Conservation (phyloP, 768 basidiomycete species). For the Russula vinacea region DNA sequence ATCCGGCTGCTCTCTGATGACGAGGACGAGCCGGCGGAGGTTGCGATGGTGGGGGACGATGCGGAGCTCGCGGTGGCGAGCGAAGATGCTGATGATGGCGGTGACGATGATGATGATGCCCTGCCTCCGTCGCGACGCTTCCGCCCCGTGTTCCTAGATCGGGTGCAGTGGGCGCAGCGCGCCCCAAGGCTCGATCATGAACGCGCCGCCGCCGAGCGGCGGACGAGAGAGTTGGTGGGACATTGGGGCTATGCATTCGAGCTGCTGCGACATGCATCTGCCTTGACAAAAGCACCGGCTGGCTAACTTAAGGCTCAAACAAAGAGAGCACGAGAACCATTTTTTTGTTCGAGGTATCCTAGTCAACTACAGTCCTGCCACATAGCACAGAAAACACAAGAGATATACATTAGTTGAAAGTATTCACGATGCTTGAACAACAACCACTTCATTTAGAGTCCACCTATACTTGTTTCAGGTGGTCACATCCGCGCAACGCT, state of each 20-base stretch:
- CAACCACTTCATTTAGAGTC: too few relatives aligned
- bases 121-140: conserved; percentile 25
- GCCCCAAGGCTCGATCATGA: conserved; percentile 23
- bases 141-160: conserved; percentile 28
- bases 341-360: neutral
- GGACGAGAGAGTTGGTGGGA: conserved; percentile 1
- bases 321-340: neutral
- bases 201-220: conserved; percentile 24
- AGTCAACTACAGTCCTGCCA: too few relatives aligned
- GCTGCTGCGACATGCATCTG: neutral
- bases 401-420: too few relatives aligned
- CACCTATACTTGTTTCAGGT: too few relatives aligned
- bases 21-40: neutral
- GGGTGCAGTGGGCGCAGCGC: conserved; percentile 28
- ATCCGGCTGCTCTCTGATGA: conserved; percentile 14
- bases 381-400: too few relatives aligned
- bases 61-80: neutral
- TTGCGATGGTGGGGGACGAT: neutral
- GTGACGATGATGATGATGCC: conserved; percentile 7
- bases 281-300: neutral
- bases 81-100: neutral
- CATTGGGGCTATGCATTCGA: conserved; percentile 27
- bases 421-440: too few relatives aligned
- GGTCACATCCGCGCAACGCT: too few relatives aligned
- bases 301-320: neutral